Conservation (phyloP, 345 rosid genomes). For the Nasturtium officinale region DNA sequence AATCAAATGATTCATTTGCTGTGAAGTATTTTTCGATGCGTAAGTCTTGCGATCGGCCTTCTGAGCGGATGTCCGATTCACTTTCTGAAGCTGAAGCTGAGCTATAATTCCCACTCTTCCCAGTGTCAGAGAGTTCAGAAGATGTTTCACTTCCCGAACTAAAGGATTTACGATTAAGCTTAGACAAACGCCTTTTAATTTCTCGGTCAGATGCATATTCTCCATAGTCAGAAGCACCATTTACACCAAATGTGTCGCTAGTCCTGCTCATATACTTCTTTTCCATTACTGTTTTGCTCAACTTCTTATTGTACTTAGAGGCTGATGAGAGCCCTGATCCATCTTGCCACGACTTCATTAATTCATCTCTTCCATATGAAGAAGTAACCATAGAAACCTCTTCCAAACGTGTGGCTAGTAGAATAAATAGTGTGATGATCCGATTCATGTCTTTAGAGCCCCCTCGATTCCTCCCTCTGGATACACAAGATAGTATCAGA, state of each 20-base stretch:
- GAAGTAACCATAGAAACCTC: slow-evolving; percentile 71
- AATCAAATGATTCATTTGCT: slow-evolving; percentile 63
- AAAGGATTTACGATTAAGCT: slow-evolving; percentile 76
- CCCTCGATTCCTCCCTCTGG: slow-evolving; percentile 81
- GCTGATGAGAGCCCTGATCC: slow-evolving; percentile 60
- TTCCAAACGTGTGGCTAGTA: slow-evolving; percentile 89
- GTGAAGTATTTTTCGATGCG: slow-evolving; percentile 61
- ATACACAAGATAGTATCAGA: slow-evolving; percentile 33
- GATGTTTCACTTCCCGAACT: slow-evolving; percentile 95
- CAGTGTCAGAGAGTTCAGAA: slow-evolving; percentile 73
- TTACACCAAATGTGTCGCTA: slow-evolving; percentile 52
- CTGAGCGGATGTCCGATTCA: slow-evolving; percentile 72
- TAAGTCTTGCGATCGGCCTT: slow-evolving; percentile 58
- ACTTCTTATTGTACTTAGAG: slow-evolving; percentile 68
- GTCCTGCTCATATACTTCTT: slow-evolving; percentile 73
- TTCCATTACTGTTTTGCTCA: slow-evolving; percentile 54
- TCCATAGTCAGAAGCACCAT: slow-evolving; percentile 64
- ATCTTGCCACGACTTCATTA: slow-evolving; percentile 83
- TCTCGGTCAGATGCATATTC: slow-evolving; percentile 91
- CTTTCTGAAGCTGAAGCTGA: slow-evolving; percentile 89
- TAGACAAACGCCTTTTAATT: slow-evolving; percentile 81
- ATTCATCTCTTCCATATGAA: slow-evolving; percentile 73
- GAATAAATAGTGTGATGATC: slow-evolving; percentile 71
- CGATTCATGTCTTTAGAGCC: slow-evolving; percentile 76
- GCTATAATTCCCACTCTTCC: slow-evolving; percentile 65